Conservation (phyloP, 306 rosid genomes). For the Sicyos edulis region DNA sequence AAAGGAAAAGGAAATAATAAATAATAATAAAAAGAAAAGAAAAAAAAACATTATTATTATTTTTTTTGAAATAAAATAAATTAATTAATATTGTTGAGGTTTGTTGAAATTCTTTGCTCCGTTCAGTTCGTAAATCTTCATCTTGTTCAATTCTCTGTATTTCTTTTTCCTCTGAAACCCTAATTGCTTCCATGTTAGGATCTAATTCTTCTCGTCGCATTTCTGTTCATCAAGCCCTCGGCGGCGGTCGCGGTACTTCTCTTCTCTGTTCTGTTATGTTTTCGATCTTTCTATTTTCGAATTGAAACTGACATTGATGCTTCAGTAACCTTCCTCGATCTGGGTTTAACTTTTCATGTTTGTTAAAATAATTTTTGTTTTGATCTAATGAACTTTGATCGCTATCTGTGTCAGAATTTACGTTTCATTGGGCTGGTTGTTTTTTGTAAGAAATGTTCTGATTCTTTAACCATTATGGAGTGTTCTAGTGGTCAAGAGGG, state of each 20-base stretch:
- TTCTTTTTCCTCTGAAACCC: slow-evolving; percentile 34
- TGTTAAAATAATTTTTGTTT: background rate
- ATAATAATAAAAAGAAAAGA: no score
- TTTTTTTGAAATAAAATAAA: no score
- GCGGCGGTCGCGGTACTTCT: slow-evolving; percentile 66
- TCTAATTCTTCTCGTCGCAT: slow-evolving; percentile 42
- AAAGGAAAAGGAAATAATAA: no score
- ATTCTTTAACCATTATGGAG: no score
- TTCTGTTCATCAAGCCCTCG: slow-evolving; percentile 69
- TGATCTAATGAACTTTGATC: background rate
- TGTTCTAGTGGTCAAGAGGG: no score
- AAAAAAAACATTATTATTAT: no score
- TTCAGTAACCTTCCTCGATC: background rate
- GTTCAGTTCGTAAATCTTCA: no score
- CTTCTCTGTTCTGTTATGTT: slow-evolving; percentile 9
- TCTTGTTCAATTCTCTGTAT: slow-evolving; percentile 8
- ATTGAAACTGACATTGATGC: background rate
- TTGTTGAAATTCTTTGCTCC: background rate
- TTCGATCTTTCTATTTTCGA: background rate
- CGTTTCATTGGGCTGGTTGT: background rate
- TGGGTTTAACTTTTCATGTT: background rate
- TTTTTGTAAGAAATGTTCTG: background rate
- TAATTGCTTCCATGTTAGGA: slow-evolving; percentile 60
- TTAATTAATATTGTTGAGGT: background rate
- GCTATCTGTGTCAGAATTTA: background rate